These are phyloP conservation scores for Amanita subjunquillea DNA, from an alignment of 768 basidiomycete species.

Conservation along the genomic window DNA sequence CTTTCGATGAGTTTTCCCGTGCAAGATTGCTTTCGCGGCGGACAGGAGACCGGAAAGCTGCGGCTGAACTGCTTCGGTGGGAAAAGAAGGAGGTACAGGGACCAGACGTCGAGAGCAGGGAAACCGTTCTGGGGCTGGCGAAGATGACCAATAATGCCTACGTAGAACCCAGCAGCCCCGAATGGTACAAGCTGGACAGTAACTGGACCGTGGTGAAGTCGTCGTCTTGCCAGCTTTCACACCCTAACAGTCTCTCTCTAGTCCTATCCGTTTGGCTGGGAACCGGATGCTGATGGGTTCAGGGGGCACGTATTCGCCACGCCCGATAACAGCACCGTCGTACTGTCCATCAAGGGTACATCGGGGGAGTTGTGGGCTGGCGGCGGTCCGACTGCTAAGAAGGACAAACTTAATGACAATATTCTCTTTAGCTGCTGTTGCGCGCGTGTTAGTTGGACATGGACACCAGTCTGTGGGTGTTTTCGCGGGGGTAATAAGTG, in stretches of 20 bases:
- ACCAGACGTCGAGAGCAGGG: constrained; percentile 70
- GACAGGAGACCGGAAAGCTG: constrained; percentile 23
- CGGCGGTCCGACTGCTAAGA: constrained; percentile 76
- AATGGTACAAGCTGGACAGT: constrained; percentile 70
- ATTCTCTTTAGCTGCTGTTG: constrained; percentile 92
- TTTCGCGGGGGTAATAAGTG: constrained; percentile 75
- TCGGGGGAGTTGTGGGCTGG: constrained; percentile 67
- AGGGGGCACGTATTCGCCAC: constrained; percentile 88
- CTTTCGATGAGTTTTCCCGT: constrained; percentile 30
- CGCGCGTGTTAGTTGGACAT: constrained; percentile 84
- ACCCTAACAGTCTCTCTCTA: constrained; percentile 13
- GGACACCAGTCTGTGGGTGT: constrained; percentile 91
- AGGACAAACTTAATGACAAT: constrained; percentile 93
- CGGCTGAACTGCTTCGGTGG: constrained; percentile 40
- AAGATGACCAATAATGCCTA: constrained; percentile 98
- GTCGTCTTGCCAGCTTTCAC: background rate
- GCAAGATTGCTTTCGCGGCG: constrained; percentile 35
- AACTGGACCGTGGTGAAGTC: constrained; percentile 49
- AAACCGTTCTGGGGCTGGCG: constrained; percentile 71
- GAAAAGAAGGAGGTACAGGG: constrained; percentile 60
- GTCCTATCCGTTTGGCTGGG: constrained; percentile 88
- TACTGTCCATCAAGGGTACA: constrained; percentile 91
- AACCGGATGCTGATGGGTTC: constrained; percentile 77
- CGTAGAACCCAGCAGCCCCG: constrained; percentile 42
- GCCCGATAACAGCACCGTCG: constrained; percentile 71